phyloP scores from a whole-genome alignment of 2,329 filamentous ascomycete species.

The Cercospora nicotianae region DNA sequence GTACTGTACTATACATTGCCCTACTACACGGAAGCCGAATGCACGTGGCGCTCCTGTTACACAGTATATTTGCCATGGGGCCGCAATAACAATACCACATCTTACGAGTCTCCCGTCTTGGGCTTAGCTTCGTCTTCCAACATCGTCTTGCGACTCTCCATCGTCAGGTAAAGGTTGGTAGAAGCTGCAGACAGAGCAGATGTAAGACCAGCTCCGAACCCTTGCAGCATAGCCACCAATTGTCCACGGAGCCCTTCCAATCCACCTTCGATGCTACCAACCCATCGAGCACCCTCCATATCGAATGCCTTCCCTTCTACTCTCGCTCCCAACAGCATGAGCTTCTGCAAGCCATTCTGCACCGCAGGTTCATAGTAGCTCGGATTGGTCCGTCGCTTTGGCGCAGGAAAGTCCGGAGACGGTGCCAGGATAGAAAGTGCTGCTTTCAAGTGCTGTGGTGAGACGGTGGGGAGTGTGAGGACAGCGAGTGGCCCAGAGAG shows the following conservation, averaged over 20 bases:
- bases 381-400: constrained; percentile 71
- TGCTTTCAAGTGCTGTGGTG: constrained; percentile 78
- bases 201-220: constrained; percentile 74
- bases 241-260: constrained; percentile 77
- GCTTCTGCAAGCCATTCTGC: constrained; percentile 80
- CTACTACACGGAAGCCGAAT: not conserved
- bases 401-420: constrained; percentile 71
- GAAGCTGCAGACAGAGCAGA: constrained; percentile 75
- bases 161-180: constrained; percentile 80
- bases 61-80: no score
- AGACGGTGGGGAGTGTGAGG: constrained; percentile 77
- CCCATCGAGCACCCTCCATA: constrained; percentile 66
- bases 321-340: constrained; percentile 81
- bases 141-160: constrained; percentile 78
- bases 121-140: constrained; percentile 69
- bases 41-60: not conserved
- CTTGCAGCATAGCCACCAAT: constrained; percentile 77
- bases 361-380: constrained; percentile 77
- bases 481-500: constrained; percentile 79
- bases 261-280: constrained; percentile 76
- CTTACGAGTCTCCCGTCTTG: not conserved
- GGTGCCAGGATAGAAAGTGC: constrained; percentile 78
- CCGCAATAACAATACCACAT: not conserved
- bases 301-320: constrained; percentile 87
- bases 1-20: not conserved